These are phyloP conservation scores for Domatiomyces catenatus DNA, from an alignment of 2,329 filamentous ascomycete species.

Conservation along the genomic window DNA sequence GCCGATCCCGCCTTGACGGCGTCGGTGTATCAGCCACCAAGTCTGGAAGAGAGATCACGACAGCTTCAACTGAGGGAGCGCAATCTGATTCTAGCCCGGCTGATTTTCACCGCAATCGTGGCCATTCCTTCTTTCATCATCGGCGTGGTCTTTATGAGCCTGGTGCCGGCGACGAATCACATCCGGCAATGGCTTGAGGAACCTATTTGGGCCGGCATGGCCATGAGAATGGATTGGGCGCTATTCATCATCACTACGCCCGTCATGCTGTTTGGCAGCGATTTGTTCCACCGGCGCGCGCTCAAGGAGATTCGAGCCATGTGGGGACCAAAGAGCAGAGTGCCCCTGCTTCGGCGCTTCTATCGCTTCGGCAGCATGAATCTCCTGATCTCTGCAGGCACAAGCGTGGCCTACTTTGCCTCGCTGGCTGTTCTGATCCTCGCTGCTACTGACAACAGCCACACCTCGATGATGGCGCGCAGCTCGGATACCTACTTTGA, in stretches of 20 bases:
- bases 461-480: conserved; percentile 1
- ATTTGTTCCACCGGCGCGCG: conserved; percentile 67
- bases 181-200: conserved; percentile 53
- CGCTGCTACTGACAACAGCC: conserved; percentile 27
- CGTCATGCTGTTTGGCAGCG: conserved; percentile 72
- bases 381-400: conserved; percentile 77
- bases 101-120: conserved; percentile 51
- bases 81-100: conserved; percentile 51
- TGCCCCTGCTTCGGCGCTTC: conserved; percentile 59
- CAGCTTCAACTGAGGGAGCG: conserved; percentile 57
- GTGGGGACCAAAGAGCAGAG: conserved; percentile 61
- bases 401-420: conserved; percentile 71
- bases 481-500: conserved; percentile 55
- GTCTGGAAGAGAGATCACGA: conserved; percentile 66
- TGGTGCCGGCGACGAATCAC: conserved; percentile 46
- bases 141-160: conserved; percentile 80
- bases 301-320: conserved; percentile 62
- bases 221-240: conserved; percentile 62
- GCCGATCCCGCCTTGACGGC: conserved; percentile 51
- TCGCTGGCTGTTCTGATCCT: conserved; percentile 65
- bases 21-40: conserved; percentile 63
- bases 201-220: conserved; percentile 51
- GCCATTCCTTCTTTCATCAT: conserved; percentile 75
- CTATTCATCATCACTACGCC: conserved; percentile 71
- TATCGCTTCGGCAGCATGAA: conserved; percentile 97